Percentiles rank a stretch among this genome's conserved stretches.
phyloP scores from a whole-genome alignment of 768 basidiomycete species.

The Macrocybe gigantea region DNA sequence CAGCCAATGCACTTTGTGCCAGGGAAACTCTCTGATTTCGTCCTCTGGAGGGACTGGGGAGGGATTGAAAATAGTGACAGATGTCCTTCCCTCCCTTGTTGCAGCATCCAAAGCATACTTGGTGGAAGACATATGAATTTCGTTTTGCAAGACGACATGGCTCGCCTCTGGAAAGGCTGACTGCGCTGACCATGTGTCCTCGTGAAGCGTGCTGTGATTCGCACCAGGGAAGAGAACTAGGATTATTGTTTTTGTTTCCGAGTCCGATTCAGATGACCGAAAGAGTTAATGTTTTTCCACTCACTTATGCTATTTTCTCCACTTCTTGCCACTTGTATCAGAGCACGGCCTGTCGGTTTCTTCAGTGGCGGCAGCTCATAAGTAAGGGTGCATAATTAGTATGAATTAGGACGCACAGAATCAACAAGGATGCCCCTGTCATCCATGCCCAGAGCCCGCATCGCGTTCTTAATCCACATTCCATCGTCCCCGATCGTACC shows the following conservation, averaged over 20 bases:
- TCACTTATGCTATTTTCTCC: conserved; percentile 63
- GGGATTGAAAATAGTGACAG: conserved; percentile 45
- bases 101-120: conserved; percentile 25
- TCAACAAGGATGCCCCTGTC: conserved; percentile 29
- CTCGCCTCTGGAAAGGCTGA: conserved; percentile 30
- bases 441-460: conserved; percentile 34
- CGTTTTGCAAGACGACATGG: conserved; percentile 56
- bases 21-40: conserved; percentile 40
- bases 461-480: conserved; percentile 36
- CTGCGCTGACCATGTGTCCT: conserved; percentile 15
- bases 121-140: conserved; percentile 42
- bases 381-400: background rate
- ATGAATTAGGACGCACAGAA: conserved; percentile 23
- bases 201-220: conserved; percentile 39
- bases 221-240: conserved; percentile 55
- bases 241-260: background rate
- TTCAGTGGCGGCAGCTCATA: background rate
- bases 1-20: conserved; percentile 47
- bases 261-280: too few relatives aligned
- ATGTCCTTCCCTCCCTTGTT: background rate
- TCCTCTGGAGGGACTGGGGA: conserved; percentile 43
- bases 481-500: conserved; percentile 53
- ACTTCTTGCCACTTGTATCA: conserved; percentile 50
- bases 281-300: conserved; percentile 10
- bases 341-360: conserved; percentile 48